These are phyloP conservation scores for Cafeteria roenbergensis DNA, from an alignment of 108 stramenopile species.

Conservation along the genomic window DNA sequence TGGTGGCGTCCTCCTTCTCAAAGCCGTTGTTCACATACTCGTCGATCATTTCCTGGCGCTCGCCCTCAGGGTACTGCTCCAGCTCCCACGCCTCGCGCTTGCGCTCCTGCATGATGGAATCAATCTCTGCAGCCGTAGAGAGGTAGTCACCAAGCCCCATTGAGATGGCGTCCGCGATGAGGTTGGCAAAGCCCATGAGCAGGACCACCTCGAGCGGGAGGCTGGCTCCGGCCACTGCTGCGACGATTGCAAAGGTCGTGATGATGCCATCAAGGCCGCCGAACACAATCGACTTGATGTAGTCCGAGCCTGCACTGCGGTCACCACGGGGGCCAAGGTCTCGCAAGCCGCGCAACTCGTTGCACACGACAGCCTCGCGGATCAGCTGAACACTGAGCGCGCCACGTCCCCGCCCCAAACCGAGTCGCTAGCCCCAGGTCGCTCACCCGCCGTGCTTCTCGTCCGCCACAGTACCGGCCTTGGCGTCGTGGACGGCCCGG, in stretches of 20 bases:
- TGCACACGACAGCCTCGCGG: too few species aligned
- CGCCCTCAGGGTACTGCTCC: constrained; percentile 24
- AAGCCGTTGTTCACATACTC: constrained; percentile 21
- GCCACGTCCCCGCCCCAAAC: too few species aligned
- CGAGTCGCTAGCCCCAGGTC: too few species aligned
- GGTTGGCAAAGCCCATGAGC: constrained; percentile 41
- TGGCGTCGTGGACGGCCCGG: too few species aligned
- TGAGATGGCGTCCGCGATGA: constrained; percentile 46
- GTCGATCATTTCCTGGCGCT: constrained; percentile 26
- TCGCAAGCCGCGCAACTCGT: too few species aligned
- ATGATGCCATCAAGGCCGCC: constrained; percentile 53
- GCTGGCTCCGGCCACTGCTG: constrained; percentile 42
- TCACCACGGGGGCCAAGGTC: too few species aligned
- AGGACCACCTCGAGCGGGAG: constrained; percentile 31
- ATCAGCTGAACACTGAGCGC: too few species aligned
- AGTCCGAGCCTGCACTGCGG: constrained; percentile 4
- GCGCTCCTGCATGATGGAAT: constrained; percentile 25
- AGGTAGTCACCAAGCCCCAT: constrained; percentile 52
- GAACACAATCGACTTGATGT: constrained; percentile 37
- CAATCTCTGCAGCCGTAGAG: constrained; percentile 41
- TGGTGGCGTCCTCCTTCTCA: not conserved
- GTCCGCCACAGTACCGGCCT: too few species aligned
- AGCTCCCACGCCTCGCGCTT: constrained; percentile 33
- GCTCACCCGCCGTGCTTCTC: too few species aligned
- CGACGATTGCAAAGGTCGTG: constrained; percentile 47